Evolutionary conservation across 495 filamentous ascomycete species (phyloP).

Genomic region (Penicillium simplicissimum): DNA sequence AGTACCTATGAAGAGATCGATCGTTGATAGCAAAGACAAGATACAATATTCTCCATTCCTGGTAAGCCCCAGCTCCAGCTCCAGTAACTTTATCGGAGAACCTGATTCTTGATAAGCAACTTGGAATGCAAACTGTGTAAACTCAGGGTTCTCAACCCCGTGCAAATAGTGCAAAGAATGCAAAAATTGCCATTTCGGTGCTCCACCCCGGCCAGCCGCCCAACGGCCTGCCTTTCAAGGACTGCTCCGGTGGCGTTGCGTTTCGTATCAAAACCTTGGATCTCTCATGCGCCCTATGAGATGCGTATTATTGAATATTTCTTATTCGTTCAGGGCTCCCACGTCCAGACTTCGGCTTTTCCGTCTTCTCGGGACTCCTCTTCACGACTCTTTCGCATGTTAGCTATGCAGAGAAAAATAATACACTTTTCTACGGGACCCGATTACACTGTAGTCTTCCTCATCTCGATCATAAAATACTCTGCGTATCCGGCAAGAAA

Average conservation of each 20-base stretch:
- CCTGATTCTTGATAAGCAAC: background rate
- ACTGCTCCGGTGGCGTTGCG: conserved; percentile 4
- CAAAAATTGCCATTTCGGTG: background rate
- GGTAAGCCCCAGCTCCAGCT: no score
- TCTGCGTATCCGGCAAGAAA: background rate
- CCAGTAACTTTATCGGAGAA: background rate
- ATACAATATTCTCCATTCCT: background rate
- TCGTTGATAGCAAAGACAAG: background rate
- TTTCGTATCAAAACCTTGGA: conserved; percentile 7
- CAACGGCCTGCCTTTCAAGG: conserved; percentile 5
- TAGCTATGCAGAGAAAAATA: background rate
- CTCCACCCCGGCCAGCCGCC: background rate
- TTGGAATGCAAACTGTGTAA: background rate
- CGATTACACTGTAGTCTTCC: background rate
- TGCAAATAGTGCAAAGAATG: background rate
- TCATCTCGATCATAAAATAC: background rate
- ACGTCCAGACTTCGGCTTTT: background rate
- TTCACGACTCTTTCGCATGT: background rate
- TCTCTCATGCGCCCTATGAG: background rate
- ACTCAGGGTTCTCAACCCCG: background rate
- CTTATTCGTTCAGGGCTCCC: background rate
- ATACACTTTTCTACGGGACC: no score
- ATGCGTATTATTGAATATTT: background rate
- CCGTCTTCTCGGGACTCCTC: background rate
- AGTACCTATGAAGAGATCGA: background rate